Base-by-base conservation (phyloP, 495 filamentous ascomycete genomes). In the Talaromyces proteolyticus region DNA sequence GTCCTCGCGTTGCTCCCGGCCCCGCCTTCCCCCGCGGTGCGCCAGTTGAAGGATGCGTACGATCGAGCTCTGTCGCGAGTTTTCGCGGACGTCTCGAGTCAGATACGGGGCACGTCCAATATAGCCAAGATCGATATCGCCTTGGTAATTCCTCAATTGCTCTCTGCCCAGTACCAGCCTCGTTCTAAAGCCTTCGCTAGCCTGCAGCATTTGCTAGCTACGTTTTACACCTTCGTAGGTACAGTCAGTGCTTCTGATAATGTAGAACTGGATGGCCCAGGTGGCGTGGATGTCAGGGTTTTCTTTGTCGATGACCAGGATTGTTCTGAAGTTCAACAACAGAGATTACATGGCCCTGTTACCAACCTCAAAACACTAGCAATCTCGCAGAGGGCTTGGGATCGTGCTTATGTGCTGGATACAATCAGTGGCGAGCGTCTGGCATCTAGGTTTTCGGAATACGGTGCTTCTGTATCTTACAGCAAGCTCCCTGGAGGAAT, bases 231-330 rank as follows among this genome's bases (percentile, higher is more conserved):
- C 56, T 73, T 97, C 39, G 69, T 93, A 57, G 79, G 82, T 34
- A 68, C 82, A 44, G 68, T 89, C 21, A 86, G 81, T 50, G 75
- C 83, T 34, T 74, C 82, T 53, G 66, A 80, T 11, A 68, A 70
- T 17, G 69, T 84, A 50, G 71, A 90, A 59, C 61, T 88, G 62
- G 77, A 82, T 65, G 78, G 79, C 18, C 78, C 82, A 10, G 80
- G 79, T 18, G 86, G 88, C 21, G 80, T 96, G 29, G 89, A 96
- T 70, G 75, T 81, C 2, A 81, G 91, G 11, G 72, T 95, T 25
- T 46, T 96, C 20, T 73, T 95, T 22, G 61, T 93, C 42, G 79
- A 87, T 51, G 77, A 80, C 57, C 75, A 74, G 59, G 42, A 61
- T 59, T 52, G 6, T 57, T 53, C 25, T 60, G 14, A 54, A 22